Base-by-base conservation (phyloP, 1,284 basidiomycete species). In the Trichosporon sp. region DNA sequence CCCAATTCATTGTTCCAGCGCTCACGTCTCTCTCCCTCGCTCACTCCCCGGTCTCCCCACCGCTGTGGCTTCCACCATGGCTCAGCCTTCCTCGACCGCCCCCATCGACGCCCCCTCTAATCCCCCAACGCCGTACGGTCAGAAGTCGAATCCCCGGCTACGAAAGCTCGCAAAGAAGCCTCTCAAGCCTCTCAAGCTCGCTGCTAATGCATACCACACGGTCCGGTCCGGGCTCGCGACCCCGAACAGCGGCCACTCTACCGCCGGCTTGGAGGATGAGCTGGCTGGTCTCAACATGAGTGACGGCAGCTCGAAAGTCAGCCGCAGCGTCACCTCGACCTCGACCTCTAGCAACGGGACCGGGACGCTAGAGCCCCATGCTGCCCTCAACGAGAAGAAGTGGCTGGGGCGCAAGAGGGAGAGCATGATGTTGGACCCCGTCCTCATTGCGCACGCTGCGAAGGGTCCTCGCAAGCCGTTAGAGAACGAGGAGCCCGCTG, bases 401-500 rank as follows among this genome's bases (percentile, higher is more conserved):
- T 54, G 62, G 58, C 57, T 44, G 19, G 61, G 56, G n/a, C 69
- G 66, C 27, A 64, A 69, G 58, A 58, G 59, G 56, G 56, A 52
- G 11, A 58, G 34, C 40, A 46, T 44, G 13, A 56, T 63, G 10
- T 60, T 61, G 10, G 70, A 70, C 37, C 72, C 76, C 7, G 68
- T 72, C n/a, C 72, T 75, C 37, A 62, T 77, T 25, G 74, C 75
- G 27, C 56, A 65, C 19, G 72, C 71, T 5, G 72, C 72, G 5
- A 66, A 72, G 46, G 75, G 75, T 2, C 77, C 76, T 1, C 62
- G 73, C 27, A 78, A 79, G 61, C 78, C 78, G 1, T 58, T 78
- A 7, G 78, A 79, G 4, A 74, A 75, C 19, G 80, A 82, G 59
- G 71, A 76, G 46, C 80, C 81, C 0, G 74, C 80, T 4, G 80